Evolutionary conservation across 306 rosid genomes (phyloP), one percentile per base, ranked within the genome.

Genomic region (Trichosanthes truncata): DNA sequence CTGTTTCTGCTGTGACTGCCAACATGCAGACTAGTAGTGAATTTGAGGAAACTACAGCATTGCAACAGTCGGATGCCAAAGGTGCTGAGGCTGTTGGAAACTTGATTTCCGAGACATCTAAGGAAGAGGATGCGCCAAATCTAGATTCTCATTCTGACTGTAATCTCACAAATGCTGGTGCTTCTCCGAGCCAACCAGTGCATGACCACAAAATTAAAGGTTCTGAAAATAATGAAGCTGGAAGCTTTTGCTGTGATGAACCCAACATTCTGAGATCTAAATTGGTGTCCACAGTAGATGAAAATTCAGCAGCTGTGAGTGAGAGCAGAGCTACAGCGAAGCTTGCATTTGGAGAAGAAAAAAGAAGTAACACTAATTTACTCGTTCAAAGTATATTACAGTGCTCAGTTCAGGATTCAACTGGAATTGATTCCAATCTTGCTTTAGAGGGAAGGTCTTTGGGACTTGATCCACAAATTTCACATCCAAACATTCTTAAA

Each of bases 371-470:
- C 85, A 84, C 78, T 41, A 87, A 80, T 87, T 61, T 86, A 29
- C 84, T 74, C 74, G 79, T 81, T 40, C 80, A 36, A 38, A 80
- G 79, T 46, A 86, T 78, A 74, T 72, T 81, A 55, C 86, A 80
- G 79, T 55, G 67, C 36, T 80, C 85, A 6, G 86, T 56, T 35
- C 92, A 78, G 20, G 86, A 82, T 87, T 82, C 86, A 49, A 25
- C 72, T 51, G 87, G 85, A 51, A 85, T 79, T 87, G 80, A 79
- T 82, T 84, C 89, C 12, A 66, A 63, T 66, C 79, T 82, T 74
- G 84, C 84, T 55, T 79, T 67, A n/a, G 87, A 83, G 25, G 72
- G 71, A 79, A 82, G 84, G 79, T 86, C 91, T 46, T 88, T 93
- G 26, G 93, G 86, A 79, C 81, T 84, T 67, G 81, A 84, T 69